phyloP scores from a whole-genome alignment of 2,329 filamentous ascomycete species.

The Exophiala sideris region DNA sequence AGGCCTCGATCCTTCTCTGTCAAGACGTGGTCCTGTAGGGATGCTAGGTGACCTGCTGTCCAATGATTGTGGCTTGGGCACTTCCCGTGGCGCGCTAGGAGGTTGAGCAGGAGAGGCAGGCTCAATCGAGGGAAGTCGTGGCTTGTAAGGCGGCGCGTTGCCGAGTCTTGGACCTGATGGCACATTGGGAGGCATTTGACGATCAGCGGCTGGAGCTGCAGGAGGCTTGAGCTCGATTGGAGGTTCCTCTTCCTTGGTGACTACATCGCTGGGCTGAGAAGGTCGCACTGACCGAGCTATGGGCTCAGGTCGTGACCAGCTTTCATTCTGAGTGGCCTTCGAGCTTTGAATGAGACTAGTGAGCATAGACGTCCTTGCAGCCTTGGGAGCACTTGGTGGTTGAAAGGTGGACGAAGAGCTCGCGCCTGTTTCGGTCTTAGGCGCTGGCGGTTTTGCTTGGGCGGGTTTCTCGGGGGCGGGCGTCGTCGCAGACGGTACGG shows the following conservation, averaged over 20 bases:
- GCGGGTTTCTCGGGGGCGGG: constrained; percentile 18
- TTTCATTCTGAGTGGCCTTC: constrained; percentile 13
- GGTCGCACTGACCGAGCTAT: constrained; percentile 17
- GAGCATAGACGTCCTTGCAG: constrained; percentile 32
- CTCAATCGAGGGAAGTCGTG: constrained; percentile 22
- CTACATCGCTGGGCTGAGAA: constrained; percentile 10
- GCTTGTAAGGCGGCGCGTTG: constrained; percentile 18
- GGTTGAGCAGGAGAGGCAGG: constrained; percentile 12
- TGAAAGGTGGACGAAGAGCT: constrained; percentile 29
- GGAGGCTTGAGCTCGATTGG: constrained; percentile 15
- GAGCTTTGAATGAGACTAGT: constrained; percentile 4
- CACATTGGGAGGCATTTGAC: constrained; percentile 25
- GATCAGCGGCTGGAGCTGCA: constrained; percentile 12
- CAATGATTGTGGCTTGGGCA: constrained; percentile 9
- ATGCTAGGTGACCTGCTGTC: constrained; percentile 16
- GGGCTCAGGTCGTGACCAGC: constrained; percentile 17
- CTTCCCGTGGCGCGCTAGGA: constrained; percentile 14
- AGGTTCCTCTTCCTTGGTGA: constrained; percentile 16
- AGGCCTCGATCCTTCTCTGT: constrained; percentile 18
- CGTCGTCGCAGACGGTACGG: constrained; percentile 22
- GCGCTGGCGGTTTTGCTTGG: constrained; percentile 4
- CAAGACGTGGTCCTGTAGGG: constrained; percentile 26
- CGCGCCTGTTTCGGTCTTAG: constrained; percentile 10
- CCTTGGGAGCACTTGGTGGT: constrained; percentile 45
- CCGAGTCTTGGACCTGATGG: constrained; percentile 26